phyloP scores from a whole-genome alignment of 2,329 filamentous ascomycete species.

The Shiraia bambusicola region DNA sequence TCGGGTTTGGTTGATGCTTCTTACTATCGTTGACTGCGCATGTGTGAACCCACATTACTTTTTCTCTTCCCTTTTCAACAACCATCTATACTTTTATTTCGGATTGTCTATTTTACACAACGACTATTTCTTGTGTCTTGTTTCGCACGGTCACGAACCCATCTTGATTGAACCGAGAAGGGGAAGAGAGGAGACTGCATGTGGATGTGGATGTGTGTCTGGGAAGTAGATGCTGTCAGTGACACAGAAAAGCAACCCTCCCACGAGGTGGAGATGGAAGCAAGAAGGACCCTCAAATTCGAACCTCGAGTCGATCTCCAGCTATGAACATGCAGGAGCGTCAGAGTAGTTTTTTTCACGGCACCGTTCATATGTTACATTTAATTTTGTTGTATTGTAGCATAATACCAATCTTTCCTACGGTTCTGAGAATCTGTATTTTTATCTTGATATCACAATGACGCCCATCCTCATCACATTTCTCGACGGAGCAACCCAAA shows the following conservation, averaged over 20 bases:
- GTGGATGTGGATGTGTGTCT: no score
- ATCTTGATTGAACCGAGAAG: not conserved
- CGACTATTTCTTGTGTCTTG: conserved; percentile 7
- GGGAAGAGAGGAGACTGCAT: not conserved
- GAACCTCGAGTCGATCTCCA: not conserved
- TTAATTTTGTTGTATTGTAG: conserved; percentile 16
- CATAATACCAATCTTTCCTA: conserved; percentile 21
- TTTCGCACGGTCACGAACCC: conserved; percentile 1
- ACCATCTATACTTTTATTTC: not conserved
- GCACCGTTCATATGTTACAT: conserved; percentile 13
- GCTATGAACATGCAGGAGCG: not conserved
- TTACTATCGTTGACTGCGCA: conserved; percentile 10
- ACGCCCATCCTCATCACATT: no score
- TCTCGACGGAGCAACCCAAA: no score
- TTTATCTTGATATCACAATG: not conserved
- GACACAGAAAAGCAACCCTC: not conserved
- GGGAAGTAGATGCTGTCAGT: not conserved
- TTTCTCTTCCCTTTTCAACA: conserved; percentile 1
- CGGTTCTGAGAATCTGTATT: not conserved
- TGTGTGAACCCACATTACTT: conserved; percentile 4
- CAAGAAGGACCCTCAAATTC: not conserved
- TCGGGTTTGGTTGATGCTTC: conserved; percentile 1
- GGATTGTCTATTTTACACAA: conserved; percentile 5
- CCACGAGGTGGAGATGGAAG: not conserved
- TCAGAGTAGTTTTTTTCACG: not conserved